Percentiles rank a stretch among this genome's conserved stretches.
These are phyloP conservation scores for Moesziomyces sp. DNA, from an alignment of 1,284 basidiomycete genomes.

Conservation along the genomic window DNA sequence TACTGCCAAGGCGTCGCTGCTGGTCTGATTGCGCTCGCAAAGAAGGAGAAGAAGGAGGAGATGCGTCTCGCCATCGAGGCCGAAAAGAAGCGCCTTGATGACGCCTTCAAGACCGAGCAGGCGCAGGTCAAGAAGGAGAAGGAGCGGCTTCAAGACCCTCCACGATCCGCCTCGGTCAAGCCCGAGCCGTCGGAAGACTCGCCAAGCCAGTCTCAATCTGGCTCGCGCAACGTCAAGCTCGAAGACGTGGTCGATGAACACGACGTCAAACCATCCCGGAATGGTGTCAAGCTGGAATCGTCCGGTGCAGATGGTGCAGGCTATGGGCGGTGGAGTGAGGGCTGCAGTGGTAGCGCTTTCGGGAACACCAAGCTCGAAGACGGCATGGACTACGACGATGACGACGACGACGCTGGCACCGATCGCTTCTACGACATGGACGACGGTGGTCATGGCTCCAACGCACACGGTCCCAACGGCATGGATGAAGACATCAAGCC, in stretches of 20 bases:
- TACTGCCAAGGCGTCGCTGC: constrained; percentile 45
- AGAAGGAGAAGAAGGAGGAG: constrained; percentile 52
- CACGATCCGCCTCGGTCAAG: constrained; percentile 2
- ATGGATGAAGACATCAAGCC: constrained; percentile 20
- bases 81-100: constrained; percentile 40
- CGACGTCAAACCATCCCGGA: constrained; percentile 27
- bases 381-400: neutral
- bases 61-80: constrained; percentile 40
- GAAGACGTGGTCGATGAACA: constrained; percentile 35
- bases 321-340: constrained; percentile 15
- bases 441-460: neutral
- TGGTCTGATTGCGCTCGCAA: constrained; percentile 42
- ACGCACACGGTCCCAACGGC: neutral
- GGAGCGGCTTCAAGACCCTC: constrained; percentile 17
- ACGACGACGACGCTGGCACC: constrained; percentile 10
- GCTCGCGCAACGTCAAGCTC: constrained; percentile 38
- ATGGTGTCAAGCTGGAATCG: constrained; percentile 18
- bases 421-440: constrained; percentile 24
- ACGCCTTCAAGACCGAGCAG: constrained; percentile 21
- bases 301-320: constrained; percentile 12
- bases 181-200: neutral
- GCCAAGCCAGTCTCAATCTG: neutral
- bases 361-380: constrained; percentile 2
- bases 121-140: constrained; percentile 21
- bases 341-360: neutral